These are phyloP conservation scores for Blastobotrys raffinosifermentans DNA, from an alignment of 1,139 yeast species.

Conservation along the genomic window DNA sequence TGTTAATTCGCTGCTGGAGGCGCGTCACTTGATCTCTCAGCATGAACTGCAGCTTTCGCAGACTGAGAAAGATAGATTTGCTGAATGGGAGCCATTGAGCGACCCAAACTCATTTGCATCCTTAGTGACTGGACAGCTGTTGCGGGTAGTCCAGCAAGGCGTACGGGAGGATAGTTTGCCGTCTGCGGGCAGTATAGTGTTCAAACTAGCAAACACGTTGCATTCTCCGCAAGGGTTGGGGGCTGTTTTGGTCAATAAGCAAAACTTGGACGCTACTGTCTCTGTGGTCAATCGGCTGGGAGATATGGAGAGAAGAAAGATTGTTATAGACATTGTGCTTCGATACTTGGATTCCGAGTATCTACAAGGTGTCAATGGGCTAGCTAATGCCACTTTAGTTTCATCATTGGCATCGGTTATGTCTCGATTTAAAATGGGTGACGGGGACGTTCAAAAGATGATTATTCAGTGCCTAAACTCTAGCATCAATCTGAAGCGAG, in stretches of 20 bases:
- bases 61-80: constrained; percentile 5
- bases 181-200: constrained; percentile 9
- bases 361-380: constrained; percentile 5
- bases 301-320: no score
- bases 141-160: constrained; percentile 8
- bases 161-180: constrained; percentile 12
- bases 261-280: neutral
- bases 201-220: constrained; percentile 5
- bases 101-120: constrained; percentile 12
- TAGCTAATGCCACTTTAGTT: constrained; percentile 7
- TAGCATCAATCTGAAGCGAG: constrained; percentile 13
- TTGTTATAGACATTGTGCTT: no score
- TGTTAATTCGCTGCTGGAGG: constrained; percentile 13
- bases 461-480: constrained; percentile 9
- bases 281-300: no score
- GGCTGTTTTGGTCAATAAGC: neutral
- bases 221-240: constrained; percentile 3
- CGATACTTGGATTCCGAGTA: no score
- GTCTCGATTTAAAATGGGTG: neutral
- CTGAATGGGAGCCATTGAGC: constrained; percentile 15
- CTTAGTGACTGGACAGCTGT: constrained; percentile 11
- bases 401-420: constrained; percentile 10
- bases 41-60: constrained; percentile 6
- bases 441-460: neutral
- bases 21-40: constrained; percentile 11